Evolutionary conservation across 805 yeast species (phyloP).

Genomic region (Wickerhamiella bombiphila): DNA sequence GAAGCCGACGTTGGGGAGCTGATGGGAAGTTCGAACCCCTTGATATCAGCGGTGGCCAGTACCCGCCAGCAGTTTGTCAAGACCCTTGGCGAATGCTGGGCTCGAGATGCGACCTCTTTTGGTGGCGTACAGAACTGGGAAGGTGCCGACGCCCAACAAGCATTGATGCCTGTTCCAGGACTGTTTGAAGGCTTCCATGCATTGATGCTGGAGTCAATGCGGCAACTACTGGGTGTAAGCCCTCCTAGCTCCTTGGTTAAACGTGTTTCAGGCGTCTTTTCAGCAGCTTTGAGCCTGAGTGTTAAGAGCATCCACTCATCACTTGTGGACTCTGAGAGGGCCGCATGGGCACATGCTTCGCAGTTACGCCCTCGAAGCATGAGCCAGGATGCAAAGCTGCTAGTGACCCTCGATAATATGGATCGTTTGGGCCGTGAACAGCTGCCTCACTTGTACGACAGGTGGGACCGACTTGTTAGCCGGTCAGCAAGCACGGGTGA

Average conservation of each 20-base stretch:
- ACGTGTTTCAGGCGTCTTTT: slow-evolving; percentile 6
- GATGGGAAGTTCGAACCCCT: slow-evolving; percentile 4
- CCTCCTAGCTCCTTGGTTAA: slow-evolving; percentile 4
- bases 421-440: slow-evolving; percentile 31
- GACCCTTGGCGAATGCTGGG: slow-evolving; percentile 37
- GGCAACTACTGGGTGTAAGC: slow-evolving; percentile 7
- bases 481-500: too few species aligned
- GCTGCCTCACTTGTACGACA: slow-evolving; percentile 30
- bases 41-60: slow-evolving; percentile 5
- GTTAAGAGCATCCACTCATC: slow-evolving; percentile 11
- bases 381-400: slow-evolving; percentile 35
- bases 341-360: slow-evolving; percentile 25
- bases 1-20: slow-evolving; percentile 28
- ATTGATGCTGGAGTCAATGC: slow-evolving; percentile 17
- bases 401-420: slow-evolving; percentile 41
- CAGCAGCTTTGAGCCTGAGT: slow-evolving; percentile 10
- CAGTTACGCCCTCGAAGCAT: slow-evolving; percentile 30
- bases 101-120: slow-evolving; percentile 32
- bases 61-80: slow-evolving; percentile 32
- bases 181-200: slow-evolving; percentile 26
- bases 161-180: not conserved
- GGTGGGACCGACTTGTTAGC: slow-evolving; percentile 9
- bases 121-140: slow-evolving; percentile 30
- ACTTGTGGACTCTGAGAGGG: slow-evolving; percentile 9
- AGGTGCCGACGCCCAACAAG: slow-evolving; percentile 11